Evolutionary conservation across 495 filamentous ascomycete species (phyloP).

Genomic region (Viridothelium virens): DNA sequence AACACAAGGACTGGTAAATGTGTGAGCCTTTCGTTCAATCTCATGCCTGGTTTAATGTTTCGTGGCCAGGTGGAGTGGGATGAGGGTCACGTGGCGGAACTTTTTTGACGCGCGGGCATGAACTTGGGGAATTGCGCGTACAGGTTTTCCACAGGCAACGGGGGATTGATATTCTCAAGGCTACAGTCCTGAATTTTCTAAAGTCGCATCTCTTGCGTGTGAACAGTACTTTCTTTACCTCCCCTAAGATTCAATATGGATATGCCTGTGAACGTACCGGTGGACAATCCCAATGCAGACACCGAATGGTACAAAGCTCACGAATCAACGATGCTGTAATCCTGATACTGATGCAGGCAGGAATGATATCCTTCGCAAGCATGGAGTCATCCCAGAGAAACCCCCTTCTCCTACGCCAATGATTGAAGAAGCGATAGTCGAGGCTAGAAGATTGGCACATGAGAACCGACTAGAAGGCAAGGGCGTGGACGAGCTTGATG

Average conservation of each 20-base stretch:
- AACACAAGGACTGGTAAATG: background rate
- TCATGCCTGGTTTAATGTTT: background rate
- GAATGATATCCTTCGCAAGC: constrained; percentile 98
- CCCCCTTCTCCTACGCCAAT: constrained; percentile 86
- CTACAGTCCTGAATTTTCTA: background rate
- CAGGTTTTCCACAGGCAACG: background rate
- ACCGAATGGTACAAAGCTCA: constrained; percentile 73
- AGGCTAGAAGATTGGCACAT: constrained; percentile 70
- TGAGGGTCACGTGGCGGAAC: background rate
- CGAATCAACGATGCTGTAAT: constrained; percentile 10
- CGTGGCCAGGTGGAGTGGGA: constrained; percentile 7
- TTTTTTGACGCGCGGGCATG: background rate
- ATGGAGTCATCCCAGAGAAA: constrained; percentile 92
- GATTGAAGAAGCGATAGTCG: constrained; percentile 88
- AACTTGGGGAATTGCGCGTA: background rate
- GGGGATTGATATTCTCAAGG: background rate
- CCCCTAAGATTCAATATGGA: constrained; percentile 47
- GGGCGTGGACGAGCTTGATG: constrained; percentile 84
- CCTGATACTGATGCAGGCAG: constrained; percentile 39
- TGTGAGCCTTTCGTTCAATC: too few relatives aligned
- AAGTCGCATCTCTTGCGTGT: background rate
- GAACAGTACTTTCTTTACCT: too few relatives aligned
- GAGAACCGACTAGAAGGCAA: constrained; percentile 91
- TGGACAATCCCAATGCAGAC: constrained; percentile 92
- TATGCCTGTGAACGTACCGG: constrained; percentile 70